Evolutionary conservation across 495 filamentous ascomycete genomes (phyloP).

Genomic region (Neurospora intermedia): DNA sequence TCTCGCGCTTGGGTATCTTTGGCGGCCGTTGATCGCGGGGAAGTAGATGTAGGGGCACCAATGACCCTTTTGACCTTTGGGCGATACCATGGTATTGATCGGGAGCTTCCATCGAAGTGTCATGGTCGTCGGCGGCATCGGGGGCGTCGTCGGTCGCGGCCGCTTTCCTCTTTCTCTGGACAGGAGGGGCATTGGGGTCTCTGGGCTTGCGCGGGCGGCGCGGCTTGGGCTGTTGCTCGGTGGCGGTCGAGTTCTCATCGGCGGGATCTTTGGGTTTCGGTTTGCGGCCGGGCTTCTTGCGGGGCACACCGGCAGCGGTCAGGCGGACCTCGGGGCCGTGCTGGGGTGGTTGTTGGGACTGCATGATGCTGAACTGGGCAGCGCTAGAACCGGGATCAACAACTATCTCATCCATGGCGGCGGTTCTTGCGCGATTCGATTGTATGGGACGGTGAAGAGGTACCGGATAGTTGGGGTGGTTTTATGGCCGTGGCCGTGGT

Average conservation of each 20-base stretch:
- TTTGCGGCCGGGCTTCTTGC: conserved; percentile 42
- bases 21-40: conserved; percentile 20
- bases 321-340: conserved; percentile 19
- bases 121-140: conserved; percentile 22
- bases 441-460: neutral
- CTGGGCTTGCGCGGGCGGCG: conserved; percentile 45
- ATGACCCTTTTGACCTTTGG: too few species aligned
- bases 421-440: conserved; percentile 23
- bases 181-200: conserved; percentile 44
- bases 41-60: neutral
- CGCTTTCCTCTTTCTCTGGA: conserved; percentile 41
- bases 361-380: conserved; percentile 21
- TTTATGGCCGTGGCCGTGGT: neutral
- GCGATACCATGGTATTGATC: neutral
- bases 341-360: conserved; percentile 13
- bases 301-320: conserved; percentile 35
- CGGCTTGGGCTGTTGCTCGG: conserved; percentile 36
- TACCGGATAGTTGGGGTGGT: neutral
- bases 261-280: conserved; percentile 35
- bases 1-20: conserved; percentile 29
- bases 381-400: conserved; percentile 24
- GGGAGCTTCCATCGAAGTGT: conserved; percentile 25
- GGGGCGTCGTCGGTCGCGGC: conserved; percentile 24
- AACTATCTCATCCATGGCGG: conserved; percentile 28
- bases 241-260: conserved; percentile 30